phyloP scores from a whole-genome alignment of 176 grass and related monocot species.

The Carex parvula region DNA sequence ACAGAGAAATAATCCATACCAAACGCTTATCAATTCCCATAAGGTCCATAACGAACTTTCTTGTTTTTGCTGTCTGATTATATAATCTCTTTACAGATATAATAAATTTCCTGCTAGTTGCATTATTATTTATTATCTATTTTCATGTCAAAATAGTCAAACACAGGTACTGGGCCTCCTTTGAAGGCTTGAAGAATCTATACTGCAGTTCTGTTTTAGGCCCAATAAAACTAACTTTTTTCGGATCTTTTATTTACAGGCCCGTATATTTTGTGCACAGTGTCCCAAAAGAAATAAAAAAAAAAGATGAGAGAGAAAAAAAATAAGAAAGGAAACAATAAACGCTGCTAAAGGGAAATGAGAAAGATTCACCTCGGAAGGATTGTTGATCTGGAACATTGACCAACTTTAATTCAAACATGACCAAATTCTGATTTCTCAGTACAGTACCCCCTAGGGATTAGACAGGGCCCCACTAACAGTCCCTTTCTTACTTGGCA shows the following conservation, averaged over 20 bases:
- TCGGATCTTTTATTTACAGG: not conserved
- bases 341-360: conserved; percentile 1
- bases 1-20: not conserved
- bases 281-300: not conserved
- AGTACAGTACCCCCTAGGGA: conserved; percentile 2
- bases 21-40: not conserved
- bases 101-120: not conserved
- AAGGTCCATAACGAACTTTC: conserved; percentile 9
- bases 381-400: conserved; percentile 23
- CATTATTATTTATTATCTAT: not conserved
- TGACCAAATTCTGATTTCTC: not conserved
- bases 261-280: not conserved
- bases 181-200: not conserved
- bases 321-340: not conserved
- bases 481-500: conserved; percentile 5
- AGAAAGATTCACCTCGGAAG: conserved; percentile 24
- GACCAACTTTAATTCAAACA: conserved; percentile 29
- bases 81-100: not conserved
- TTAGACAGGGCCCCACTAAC: conserved; percentile 15
- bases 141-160: not conserved
- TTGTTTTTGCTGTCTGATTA: not conserved
- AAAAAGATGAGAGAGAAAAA: not conserved
- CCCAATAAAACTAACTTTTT: not conserved
- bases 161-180: not conserved
- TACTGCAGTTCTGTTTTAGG: not conserved